Evolutionary conservation across 192 early-diverging fungal genomes (phyloP), one percentile per base, ranked within the genome.

Genomic region (Coemansia sp.): DNA sequence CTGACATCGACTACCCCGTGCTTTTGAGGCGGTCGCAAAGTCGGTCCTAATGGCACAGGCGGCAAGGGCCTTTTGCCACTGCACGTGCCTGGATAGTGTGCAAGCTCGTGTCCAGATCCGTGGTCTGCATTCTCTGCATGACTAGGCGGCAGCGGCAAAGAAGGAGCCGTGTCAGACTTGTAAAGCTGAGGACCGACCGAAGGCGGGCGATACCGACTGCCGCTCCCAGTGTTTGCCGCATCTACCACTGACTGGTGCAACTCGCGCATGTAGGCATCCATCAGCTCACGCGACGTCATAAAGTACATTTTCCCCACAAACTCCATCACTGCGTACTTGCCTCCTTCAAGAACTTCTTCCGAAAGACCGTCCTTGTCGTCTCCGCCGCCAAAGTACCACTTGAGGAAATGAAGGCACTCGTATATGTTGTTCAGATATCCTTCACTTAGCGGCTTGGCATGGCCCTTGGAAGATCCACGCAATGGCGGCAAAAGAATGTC

Each of bases 401-500:
- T 90, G 33, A 93, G 80, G 18, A 91, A 85, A 68, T 91, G 84
- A 6, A 93, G 66, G 73, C 89, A 88, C 59, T 89, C 89, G 64
- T 84, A 90, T 4, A 90, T 86, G 70, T 87, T 85, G 36, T 82
- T 79, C 59, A 91, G 69, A 56, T 91, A 89, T 25, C 78, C 75
- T 42, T 87, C 85, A 25, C 85, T 86, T 48, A 93, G 72, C n/a
- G 85, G 77, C 59, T 88, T 90, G 56, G 69, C 73, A 61, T 79
- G 38, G 76, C 84, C 32, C 83, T 90, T 60, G 74, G 74, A 50
- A 67, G 75, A 17, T 65, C 89, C 48, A 71, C 57, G 88, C n/a
- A 89, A 76, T 1, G 91, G 91, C 2, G 92, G 92, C 58, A 92
- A 69, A 28, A 93, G 63, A 0, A 92, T 73, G 36, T 85, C 85